These are phyloP conservation scores for Metschnikowia kunwiensis DNA, from an alignment of 805 yeast genomes.

Conservation along the genomic window DNA sequence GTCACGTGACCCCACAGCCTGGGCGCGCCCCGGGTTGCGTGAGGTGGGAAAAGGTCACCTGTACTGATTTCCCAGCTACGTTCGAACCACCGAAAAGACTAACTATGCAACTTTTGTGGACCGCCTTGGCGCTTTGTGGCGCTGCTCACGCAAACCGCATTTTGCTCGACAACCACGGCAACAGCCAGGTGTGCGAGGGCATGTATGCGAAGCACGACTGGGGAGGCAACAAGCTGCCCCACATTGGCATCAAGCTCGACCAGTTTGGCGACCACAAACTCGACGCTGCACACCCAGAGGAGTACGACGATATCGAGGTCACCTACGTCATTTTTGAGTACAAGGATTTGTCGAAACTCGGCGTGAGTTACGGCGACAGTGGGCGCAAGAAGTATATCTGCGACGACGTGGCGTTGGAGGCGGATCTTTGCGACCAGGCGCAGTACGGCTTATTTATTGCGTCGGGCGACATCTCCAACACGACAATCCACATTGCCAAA, in stretches of 20 bases:
- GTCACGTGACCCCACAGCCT: slow-evolving; percentile 1
- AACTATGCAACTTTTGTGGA: slow-evolving; percentile 4
- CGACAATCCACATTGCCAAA: slow-evolving; percentile 55
- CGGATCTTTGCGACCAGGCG: slow-evolving; percentile 48
- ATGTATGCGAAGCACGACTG: slow-evolving; percentile 84
- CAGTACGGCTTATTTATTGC: slow-evolving; percentile 65
- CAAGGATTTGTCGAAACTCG: slow-evolving; percentile 68
- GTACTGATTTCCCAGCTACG: neutral
- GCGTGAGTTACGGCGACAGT: slow-evolving; percentile 42
- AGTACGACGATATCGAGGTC: slow-evolving; percentile 42
- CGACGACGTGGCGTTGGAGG: slow-evolving; percentile 60
- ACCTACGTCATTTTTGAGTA: slow-evolving; percentile 81
- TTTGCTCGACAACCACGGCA: slow-evolving; percentile 40
- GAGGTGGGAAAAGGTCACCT: neutral
- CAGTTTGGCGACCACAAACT: slow-evolving; percentile 29
- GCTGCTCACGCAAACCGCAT: slow-evolving; percentile 42
- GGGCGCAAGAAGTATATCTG: slow-evolving; percentile 59
- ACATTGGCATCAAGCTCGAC: slow-evolving; percentile 30
- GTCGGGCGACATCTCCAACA: slow-evolving; percentile 41
- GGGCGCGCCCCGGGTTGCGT: neutral
- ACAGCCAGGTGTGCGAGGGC: slow-evolving; percentile 79
- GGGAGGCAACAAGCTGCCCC: slow-evolving; percentile 74
- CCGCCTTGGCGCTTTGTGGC: slow-evolving; percentile 10
- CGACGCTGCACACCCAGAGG: slow-evolving; percentile 20
- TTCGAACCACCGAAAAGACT: neutral